Evolutionary conservation across 495 filamentous ascomycete species (phyloP).

Genomic region (Elaphomyces granulatus): DNA sequence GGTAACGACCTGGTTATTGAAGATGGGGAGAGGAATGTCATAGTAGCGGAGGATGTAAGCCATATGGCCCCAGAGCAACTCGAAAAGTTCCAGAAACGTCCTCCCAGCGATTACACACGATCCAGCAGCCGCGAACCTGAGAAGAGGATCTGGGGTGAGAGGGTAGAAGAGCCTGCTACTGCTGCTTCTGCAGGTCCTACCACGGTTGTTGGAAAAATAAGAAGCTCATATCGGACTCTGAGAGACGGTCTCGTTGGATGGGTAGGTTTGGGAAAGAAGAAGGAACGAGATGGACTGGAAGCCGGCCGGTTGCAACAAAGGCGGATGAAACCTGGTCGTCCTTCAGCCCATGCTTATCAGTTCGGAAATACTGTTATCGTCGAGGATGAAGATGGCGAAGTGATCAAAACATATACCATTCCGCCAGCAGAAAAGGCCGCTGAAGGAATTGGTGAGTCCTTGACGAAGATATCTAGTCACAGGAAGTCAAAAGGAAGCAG

Average conservation of each 20-base stretch:
- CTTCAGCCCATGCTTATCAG: conserved; percentile 80
- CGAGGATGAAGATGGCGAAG: conserved; percentile 94
- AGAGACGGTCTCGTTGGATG: conserved; percentile 27
- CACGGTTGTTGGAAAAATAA: no score
- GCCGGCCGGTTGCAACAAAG: conserved; percentile 9
- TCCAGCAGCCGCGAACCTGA: conserved; percentile 31
- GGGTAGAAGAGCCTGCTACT: conserved; percentile 29
- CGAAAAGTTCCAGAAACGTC: conserved; percentile 44
- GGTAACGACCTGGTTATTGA: conserved; percentile 73
- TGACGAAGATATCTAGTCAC: conserved; percentile 16
- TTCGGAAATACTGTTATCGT: conserved; percentile 97
- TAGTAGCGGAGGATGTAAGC: conserved; percentile 38
- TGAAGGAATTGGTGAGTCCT: conserved; percentile 17
- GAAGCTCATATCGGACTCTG: conserved; percentile 16
- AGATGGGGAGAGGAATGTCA: conserved; percentile 75
- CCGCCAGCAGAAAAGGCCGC: conserved; percentile 32
- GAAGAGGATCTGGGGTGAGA: conserved; percentile 31
- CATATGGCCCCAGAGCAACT: no score
- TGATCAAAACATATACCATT: conserved; percentile 92
- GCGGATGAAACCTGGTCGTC: conserved; percentile 23
- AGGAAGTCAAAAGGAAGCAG: no score
- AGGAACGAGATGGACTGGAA: conserved; percentile 10
- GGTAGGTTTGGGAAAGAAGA: conserved; percentile 26
- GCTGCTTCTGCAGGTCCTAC: no score
- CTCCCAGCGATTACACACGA: conserved; percentile 26